Conservation (phyloP, 345 rosid species). For the Gossypium longicalyx region DNA sequence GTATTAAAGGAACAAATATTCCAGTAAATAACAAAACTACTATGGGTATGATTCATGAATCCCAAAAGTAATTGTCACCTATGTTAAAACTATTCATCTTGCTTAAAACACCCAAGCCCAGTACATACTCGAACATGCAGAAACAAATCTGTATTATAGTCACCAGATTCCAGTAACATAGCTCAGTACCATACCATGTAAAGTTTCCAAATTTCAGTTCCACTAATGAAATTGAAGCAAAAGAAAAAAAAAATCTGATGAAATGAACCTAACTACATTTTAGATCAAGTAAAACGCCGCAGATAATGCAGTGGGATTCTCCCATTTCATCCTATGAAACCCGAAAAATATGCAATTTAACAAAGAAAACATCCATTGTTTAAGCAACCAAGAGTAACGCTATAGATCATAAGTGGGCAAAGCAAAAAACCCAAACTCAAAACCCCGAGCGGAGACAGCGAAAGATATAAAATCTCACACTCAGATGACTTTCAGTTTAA, state of each 20-base stretch:
- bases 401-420: not conserved
- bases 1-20: not conserved
- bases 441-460: not conserved
- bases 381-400: not conserved
- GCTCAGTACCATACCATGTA: not conserved
- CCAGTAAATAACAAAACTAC: not conserved
- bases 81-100: not conserved
- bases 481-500: not conserved
- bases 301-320: conserved; percentile 14
- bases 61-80: not conserved
- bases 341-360: not conserved
- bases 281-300: not conserved
- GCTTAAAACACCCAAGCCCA: not conserved
- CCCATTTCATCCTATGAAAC: not conserved
- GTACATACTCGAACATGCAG: not conserved
- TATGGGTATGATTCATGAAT: not conserved
- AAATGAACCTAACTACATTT: not conserved
- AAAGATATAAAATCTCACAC: not conserved
- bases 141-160: not conserved
- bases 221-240: not conserved
- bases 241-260: not conserved
- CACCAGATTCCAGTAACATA: not conserved
- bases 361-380: not conserved
- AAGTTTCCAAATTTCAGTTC: not conserved
- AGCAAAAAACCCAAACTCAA: not conserved